Evolutionary conservation across 2,329 filamentous ascomycete genomes (phyloP), one percentile per base, ranked within the genome.

Genomic region (Botryotinia calthae): DNA sequence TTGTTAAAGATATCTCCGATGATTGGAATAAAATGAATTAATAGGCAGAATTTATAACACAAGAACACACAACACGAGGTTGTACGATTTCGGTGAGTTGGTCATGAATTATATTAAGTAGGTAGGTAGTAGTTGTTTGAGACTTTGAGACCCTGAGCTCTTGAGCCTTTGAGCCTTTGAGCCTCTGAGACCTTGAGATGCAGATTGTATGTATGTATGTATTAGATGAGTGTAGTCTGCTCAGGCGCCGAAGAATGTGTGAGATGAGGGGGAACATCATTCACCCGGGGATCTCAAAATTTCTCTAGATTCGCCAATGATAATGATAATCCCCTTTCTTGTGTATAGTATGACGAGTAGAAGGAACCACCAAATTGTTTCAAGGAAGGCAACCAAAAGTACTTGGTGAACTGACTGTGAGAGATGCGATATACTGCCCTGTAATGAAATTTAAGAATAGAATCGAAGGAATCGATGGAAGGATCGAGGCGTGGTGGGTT

Each of bases 1-100:
- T 61, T 61, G 58, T 25, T 28, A 20, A 63, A 63, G 40, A 44
- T 42, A 37, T 62, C 14, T 40, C 54, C 40, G 20, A 70, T 62
- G 56, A 16, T 37, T 70, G 40, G 7, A 64, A 42, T 70, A 16
- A 16, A 64, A 70, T 63, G 42, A 66, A 66, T 40, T n/a, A 56
- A 71, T 42, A 56, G 69, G 69, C 69, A 71, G 69, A 71, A 65
- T 65, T 25, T 25, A 37, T 56, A 54, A 64, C n/a, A 71, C 58
- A 54, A 71, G 46, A 42, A 71, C 46, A 71, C 69, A 28, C 34
- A 42, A 71, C 59, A 71, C 59, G 37, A 71, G 44, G 69, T 66
- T 40, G 59, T 28, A 71, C 69, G 31, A 12, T 51, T 51, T 65
- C 59, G 59, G 46, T 54, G 69, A 65, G 58, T 56, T 42, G 46